Percentiles rank a stretch among this genome's conserved stretches.
Conservation (phyloP, 352 stramenopile genomes). For the Thalassiosira mediterranea region DNA sequence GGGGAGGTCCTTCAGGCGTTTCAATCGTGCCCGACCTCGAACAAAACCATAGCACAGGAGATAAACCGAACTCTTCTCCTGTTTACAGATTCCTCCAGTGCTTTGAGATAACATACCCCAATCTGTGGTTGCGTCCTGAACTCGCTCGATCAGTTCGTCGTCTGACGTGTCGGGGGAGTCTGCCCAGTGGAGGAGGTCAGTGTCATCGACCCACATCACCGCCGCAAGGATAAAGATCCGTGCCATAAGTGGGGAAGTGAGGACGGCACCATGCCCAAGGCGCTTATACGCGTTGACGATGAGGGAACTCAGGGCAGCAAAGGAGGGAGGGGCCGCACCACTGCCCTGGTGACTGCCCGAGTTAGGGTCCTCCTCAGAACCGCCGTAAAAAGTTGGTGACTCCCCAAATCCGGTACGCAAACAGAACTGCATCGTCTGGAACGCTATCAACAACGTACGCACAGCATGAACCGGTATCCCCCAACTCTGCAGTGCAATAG, state of each 20-base stretch:
- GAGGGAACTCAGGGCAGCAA: slow-evolving; percentile 1
- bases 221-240: slow-evolving; percentile 11
- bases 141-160: slow-evolving; percentile 2
- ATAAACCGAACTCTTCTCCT: slow-evolving; percentile 22
- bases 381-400: slow-evolving; percentile 5
- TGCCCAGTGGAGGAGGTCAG: slow-evolving; percentile 1
- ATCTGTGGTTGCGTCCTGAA: neutral
- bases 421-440: slow-evolving; percentile 4
- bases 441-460: slow-evolving; percentile 4
- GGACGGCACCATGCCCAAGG: slow-evolving; percentile 7
- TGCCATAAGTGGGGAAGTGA: neutral
- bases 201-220: slow-evolving; percentile 13
- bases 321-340: slow-evolving; percentile 8
- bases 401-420: neutral
- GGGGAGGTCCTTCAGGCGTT: neutral
- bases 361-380: slow-evolving; percentile 5
- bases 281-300: slow-evolving; percentile 24
- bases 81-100: slow-evolving; percentile 28
- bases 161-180: neutral
- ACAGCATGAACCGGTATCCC: slow-evolving; percentile 5
- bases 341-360: slow-evolving; percentile 17
- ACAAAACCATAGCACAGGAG: slow-evolving; percentile 19
- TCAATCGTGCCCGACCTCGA: slow-evolving; percentile 4
- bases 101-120: slow-evolving; percentile 14
- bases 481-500: neutral